Evolutionary conservation across 768 basidiomycete genomes (phyloP).

Genomic region (Podaxis rugospora): DNA sequence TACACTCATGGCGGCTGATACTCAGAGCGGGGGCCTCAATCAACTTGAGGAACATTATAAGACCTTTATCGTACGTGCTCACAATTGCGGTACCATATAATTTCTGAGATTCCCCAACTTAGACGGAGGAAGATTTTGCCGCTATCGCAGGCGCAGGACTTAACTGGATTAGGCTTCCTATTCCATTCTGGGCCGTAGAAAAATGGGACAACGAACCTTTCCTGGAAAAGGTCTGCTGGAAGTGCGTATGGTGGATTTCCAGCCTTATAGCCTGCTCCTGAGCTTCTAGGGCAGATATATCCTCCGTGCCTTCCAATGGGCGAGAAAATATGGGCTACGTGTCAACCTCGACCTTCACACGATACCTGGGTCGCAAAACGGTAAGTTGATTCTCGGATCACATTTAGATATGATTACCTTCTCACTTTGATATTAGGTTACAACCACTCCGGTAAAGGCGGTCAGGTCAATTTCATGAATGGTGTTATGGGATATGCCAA

Average conservation of each 20-base stretch:
- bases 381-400: conserved; percentile 22
- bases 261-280: not conserved
- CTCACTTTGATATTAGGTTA: conserved; percentile 26
- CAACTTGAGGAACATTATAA: conserved; percentile 77
- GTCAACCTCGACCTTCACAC: conserved; percentile 79
- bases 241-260: conserved; percentile 33
- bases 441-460: conserved; percentile 62
- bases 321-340: conserved; percentile 79
- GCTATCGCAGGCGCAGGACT: conserved; percentile 86
- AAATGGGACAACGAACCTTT: conserved; percentile 73
- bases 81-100: not conserved
- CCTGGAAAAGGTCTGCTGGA: conserved; percentile 71
- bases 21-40: conserved; percentile 40
- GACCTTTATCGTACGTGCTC: conserved; percentile 69
- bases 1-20: conserved; percentile 55
- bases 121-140: conserved; percentile 92
- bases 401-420: not conserved
- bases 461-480: conserved; percentile 61
- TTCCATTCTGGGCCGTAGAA: conserved; percentile 86
- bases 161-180: conserved; percentile 80
- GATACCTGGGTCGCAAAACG: conserved; percentile 76
- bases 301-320: conserved; percentile 71
- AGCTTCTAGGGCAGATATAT: conserved; percentile 50
- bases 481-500: conserved; percentile 87
- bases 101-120: not conserved